Evolutionary conservation across 306 rosid genomes (phyloP).

Genomic region (Acacia crassicarpa): DNA sequence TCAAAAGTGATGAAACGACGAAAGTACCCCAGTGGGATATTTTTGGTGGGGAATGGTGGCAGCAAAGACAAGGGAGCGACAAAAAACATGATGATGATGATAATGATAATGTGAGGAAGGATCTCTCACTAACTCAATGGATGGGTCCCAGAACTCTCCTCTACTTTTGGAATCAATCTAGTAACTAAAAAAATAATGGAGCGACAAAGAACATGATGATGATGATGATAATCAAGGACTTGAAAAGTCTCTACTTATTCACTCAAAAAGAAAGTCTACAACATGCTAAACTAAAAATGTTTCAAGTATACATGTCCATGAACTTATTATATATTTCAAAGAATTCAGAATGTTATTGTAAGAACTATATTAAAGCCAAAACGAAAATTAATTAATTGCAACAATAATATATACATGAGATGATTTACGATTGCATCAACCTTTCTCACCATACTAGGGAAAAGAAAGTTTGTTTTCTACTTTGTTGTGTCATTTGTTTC

Average conservation of each 20-base stretch:
- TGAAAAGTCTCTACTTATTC: background rate
- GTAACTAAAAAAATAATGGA: too few relatives aligned
- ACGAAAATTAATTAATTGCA: too few relatives aligned
- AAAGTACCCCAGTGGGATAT: background rate
- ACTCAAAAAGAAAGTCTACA: background rate
- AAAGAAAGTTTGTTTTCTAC: too few relatives aligned
- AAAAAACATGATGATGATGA: slow-evolving; percentile 32
- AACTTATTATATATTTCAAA: too few relatives aligned
- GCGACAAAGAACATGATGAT: too few relatives aligned
- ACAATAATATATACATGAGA: too few relatives aligned
- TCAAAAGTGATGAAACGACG: background rate
- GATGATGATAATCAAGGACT: background rate
- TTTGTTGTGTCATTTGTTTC: too few relatives aligned
- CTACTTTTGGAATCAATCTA: slow-evolving; percentile 70
- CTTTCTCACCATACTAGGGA: too few relatives aligned
- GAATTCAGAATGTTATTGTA: too few relatives aligned
- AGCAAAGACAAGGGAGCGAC: slow-evolving; percentile 23
- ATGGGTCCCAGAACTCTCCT: slow-evolving; percentile 32
- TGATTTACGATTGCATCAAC: too few relatives aligned
- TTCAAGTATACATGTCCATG: too few relatives aligned
- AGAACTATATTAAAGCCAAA: too few relatives aligned
- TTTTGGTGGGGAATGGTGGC: background rate
- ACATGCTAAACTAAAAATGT: background rate
- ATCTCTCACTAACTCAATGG: slow-evolving; percentile 19
- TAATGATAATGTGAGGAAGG: slow-evolving; percentile 36